These are phyloP conservation scores for Sisymbrium altissimum DNA, from an alignment of 345 rosid species.

Conservation along the genomic window DNA sequence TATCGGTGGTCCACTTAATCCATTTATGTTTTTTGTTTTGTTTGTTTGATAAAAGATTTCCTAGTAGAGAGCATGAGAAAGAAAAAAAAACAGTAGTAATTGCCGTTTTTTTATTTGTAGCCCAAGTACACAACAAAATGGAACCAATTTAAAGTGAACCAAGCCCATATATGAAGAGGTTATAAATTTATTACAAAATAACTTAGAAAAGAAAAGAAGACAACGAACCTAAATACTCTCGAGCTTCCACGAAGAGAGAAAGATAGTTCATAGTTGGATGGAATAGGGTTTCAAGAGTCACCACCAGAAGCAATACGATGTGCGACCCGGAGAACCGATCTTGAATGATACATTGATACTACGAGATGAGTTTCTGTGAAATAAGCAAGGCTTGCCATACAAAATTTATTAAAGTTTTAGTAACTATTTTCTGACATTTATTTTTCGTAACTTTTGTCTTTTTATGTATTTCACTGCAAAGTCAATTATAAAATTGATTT, in stretches of 20 bases:
- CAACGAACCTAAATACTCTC: neutral
- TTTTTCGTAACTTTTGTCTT: neutral
- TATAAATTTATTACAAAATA: neutral
- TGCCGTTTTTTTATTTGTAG: neutral
- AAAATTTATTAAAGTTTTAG: neutral
- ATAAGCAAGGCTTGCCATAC: neutral
- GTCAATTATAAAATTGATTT: neutral
- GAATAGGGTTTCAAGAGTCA: neutral
- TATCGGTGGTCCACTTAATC: slow-evolving; percentile 1
- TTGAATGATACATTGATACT: neutral
- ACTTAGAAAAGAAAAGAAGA: neutral
- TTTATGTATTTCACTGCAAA: neutral
- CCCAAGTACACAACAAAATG: neutral
- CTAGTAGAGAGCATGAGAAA: neutral
- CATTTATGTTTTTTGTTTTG: neutral
- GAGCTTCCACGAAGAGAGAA: neutral
- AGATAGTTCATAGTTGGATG: neutral
- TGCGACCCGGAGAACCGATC: neutral
- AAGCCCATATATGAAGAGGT: neutral
- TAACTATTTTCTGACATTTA: neutral
- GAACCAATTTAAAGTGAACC: neutral
- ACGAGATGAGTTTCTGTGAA: neutral
- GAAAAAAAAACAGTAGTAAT: neutral
- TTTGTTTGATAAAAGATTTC: neutral
- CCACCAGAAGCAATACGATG: neutral